Conservation (phyloP, 202 grass and related monocot genomes). For the Hordeum pubiflorum region DNA sequence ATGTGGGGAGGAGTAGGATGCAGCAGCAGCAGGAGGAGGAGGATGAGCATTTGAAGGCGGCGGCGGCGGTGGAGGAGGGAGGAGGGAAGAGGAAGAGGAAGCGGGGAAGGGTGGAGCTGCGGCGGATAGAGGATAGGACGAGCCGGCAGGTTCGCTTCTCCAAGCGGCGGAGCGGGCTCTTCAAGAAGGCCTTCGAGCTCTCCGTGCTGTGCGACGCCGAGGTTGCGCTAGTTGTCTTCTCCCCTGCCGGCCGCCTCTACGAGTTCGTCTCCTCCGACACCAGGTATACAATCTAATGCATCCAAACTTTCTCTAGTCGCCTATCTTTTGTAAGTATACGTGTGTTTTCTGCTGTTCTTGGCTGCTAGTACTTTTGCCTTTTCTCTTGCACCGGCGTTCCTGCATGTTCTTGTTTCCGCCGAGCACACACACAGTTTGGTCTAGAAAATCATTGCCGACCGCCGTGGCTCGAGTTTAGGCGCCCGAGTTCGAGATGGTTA, state of each 20-base stretch:
- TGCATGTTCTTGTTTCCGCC: background rate
- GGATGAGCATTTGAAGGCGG: background rate
- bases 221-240: constrained; percentile 41
- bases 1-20: background rate
- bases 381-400: background rate
- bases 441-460: background rate
- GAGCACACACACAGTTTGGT: background rate
- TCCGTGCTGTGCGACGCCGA: constrained; percentile 35
- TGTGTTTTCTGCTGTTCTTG: background rate
- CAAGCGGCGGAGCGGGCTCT: constrained; percentile 37
- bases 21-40: background rate
- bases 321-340: background rate
- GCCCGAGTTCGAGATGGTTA: background rate
- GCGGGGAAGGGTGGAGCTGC: constrained; percentile 32
- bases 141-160: constrained; percentile 47
- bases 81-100: constrained; percentile 15
- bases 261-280: constrained; percentile 24
- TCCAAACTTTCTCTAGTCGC: background rate
- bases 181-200: constrained; percentile 44
- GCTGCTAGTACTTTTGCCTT: background rate
- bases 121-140: constrained; percentile 40
- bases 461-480: background rate
- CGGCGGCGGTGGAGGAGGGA: background rate
- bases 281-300: constrained; percentile 9
- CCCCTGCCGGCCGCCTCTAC: constrained; percentile 43